Conservation (phyloP, 78 protist species). For the Mastigamoeba balamuthi region DNA sequence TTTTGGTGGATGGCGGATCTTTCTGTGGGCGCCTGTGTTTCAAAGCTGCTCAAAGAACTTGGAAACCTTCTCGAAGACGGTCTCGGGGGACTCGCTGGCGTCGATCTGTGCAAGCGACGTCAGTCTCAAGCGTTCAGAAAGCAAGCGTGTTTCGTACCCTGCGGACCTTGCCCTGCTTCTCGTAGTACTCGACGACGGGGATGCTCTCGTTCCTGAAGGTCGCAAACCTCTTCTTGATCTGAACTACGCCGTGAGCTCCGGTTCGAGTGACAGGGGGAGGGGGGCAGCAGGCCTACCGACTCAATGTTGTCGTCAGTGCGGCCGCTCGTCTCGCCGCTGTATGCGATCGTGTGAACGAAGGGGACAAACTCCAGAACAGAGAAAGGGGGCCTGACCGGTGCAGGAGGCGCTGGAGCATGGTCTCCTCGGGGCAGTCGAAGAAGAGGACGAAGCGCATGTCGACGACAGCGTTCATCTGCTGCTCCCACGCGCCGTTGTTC, state of each 20-base stretch:
- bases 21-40: too few relatives aligned
- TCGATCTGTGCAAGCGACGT: too few relatives aligned
- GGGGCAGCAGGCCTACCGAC: background rate
- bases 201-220: slow-evolving; percentile 32
- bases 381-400: background rate
- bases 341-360: too few relatives aligned
- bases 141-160: too few relatives aligned
- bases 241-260: background rate
- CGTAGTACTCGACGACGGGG: slow-evolving; percentile 28
- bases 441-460: slow-evolving; percentile 42
- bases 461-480: slow-evolving; percentile 6
- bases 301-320: slow-evolving; percentile 54
- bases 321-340: slow-evolving; percentile 50
- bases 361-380: background rate
- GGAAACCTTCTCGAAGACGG: too few relatives aligned
- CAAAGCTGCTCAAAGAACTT: too few relatives aligned
- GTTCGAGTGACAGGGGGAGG: background rate
- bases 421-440: slow-evolving; percentile 54
- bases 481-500: slow-evolving; percentile 45
- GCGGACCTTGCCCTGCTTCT: slow-evolving; percentile 6
- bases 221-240: slow-evolving; percentile 46
- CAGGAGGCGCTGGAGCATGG: slow-evolving; percentile 35
- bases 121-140: too few relatives aligned
- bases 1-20: too few relatives aligned
- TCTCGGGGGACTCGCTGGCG: too few relatives aligned